phyloP scores from a whole-genome alignment of 257 asterid genomes.

The Phtheirospermum japonicum region DNA sequence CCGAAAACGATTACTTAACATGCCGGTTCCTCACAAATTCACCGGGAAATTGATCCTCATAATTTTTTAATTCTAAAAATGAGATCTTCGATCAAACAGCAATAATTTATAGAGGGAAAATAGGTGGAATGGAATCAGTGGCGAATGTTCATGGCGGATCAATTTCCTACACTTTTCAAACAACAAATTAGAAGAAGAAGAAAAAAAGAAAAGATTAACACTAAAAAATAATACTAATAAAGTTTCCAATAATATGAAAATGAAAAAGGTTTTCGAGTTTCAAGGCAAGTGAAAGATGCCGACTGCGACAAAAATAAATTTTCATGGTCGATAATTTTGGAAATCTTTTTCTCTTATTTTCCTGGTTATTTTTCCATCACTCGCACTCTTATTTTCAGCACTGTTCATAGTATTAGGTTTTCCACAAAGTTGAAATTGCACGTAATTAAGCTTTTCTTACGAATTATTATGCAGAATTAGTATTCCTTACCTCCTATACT shows the following conservation, averaged over 20 bases:
- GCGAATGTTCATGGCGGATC: constrained; percentile 25
- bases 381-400: no score
- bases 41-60: constrained; percentile 1
- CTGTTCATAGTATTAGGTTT: no score
- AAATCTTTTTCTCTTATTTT: neutral
- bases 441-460: no score
- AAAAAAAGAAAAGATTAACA: no score
- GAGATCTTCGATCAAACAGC: neutral
- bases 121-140: constrained; percentile 20
- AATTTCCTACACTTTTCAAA: neutral
- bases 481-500: no score
- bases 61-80: neutral
- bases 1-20: constrained; percentile 49
- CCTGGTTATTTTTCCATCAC: no score
- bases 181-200: neutral
- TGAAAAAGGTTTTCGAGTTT: no score
- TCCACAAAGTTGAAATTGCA: no score
- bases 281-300: neutral
- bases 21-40: constrained; percentile 36
- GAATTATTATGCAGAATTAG: no score
- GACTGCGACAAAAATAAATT: neutral
- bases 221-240: no score
- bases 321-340: neutral
- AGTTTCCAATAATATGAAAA: neutral
- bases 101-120: no score